Percentiles rank a stretch among this genome's conserved stretches.
Evolutionary conservation across 2,329 filamentous ascomycete genomes (phyloP).

Genomic region (Pyricularia pennisetigena): DNA sequence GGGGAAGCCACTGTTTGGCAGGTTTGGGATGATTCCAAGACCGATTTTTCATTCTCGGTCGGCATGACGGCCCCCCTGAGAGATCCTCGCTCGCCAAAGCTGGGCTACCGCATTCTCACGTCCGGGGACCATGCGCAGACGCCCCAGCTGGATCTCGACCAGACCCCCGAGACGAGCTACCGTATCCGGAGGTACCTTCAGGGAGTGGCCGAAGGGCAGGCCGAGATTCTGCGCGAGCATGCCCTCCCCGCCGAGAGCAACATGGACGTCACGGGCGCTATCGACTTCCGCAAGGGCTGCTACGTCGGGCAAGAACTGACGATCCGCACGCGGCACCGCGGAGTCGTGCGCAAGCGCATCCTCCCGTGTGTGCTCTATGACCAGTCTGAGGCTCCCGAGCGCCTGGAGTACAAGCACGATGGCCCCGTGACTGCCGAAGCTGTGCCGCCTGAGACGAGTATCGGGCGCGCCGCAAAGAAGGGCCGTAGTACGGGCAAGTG

Average conservation of each 20-base stretch:
- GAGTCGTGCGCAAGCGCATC: constrained; percentile 84
- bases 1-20: constrained; percentile 63
- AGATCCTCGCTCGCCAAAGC: constrained; percentile 43
- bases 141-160: constrained; percentile 15
- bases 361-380: constrained; percentile 69
- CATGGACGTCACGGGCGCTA: constrained; percentile 72
- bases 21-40: constrained; percentile 52
- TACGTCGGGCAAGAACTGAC: constrained; percentile 96
- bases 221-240: constrained; percentile 60
- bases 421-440: constrained; percentile 20
- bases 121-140: background rate
- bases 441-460: constrained; percentile 35
- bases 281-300: constrained; percentile 93
- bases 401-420: constrained; percentile 33
- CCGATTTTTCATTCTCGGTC: constrained; percentile 1
- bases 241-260: constrained; percentile 84
- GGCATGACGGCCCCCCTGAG: constrained; percentile 24
- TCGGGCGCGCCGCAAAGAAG: constrained; percentile 41
- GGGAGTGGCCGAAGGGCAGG: constrained; percentile 77
- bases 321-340: constrained; percentile 88
- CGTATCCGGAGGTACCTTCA: constrained; percentile 65
- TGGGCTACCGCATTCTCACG: constrained; percentile 42
- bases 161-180: constrained; percentile 49
- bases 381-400: constrained; percentile 26
- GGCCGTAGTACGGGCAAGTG: constrained; percentile 74